Evolutionary conservation across 371 early-diverging fungal species (phyloP), one percentile per base, ranked within the genome.

Genomic region (Conidiobolus incongruus): DNA sequence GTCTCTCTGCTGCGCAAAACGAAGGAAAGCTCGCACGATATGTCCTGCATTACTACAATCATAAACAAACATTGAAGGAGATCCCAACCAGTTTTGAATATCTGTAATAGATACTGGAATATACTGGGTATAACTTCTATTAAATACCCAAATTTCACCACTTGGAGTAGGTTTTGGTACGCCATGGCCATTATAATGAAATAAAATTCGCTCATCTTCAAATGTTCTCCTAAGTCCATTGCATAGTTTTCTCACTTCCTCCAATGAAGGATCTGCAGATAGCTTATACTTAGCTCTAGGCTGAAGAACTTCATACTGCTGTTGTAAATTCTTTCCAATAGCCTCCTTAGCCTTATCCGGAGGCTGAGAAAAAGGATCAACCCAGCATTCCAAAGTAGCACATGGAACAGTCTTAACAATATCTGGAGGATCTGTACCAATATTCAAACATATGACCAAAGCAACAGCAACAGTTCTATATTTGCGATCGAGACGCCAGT

Each of bases 61-160:
- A 70, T 85, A 96, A 8, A 96, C 89, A 53, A 79, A 90, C 45
- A 94, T 82, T 22, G 81, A 79, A 13, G 95, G 95, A 3, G 91
- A 77, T n/a, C 92, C 91, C 1, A 91, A 60, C 90, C 91, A 91
- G 24, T 72, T 68, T 58, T 90, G 87, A 32, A 96, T 56, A 56
- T 93, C 92, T 54, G 77, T 68, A 13, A 91, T 60, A 15, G 81
- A 79, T 4, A 93, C 80, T 2, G 95, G 97, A 42, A 96, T 85
- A 62, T 96, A 96, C 63, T 96, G 95, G 15, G 94, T 92, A 63
- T 86, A 94, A 46, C 74, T 75, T 48, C 83, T 79, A 66, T 96
- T 94, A 52, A 94, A 96, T 29, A 90, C 94, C 97, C 97, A 96
- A 31, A 94, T 77, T 56, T 96, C 97, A 34, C 97, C 97, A 48